These are phyloP conservation scores for Wallacemonas sp. DNA, from an alignment of 208 protist genomes.

Conservation along the genomic window DNA sequence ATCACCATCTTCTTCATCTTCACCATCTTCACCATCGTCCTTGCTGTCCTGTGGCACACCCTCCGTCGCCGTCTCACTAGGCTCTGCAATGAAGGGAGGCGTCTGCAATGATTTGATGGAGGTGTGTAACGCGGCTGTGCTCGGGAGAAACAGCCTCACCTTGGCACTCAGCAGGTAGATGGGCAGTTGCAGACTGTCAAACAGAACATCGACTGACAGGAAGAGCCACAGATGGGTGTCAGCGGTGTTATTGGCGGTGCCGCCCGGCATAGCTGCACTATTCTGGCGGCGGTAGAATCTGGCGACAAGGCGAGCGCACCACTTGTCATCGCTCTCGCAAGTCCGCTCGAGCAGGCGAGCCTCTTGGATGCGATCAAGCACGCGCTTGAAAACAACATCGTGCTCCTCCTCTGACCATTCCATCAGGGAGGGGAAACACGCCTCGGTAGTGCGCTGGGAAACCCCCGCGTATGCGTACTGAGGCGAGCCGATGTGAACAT, in stretches of 20 bases:
- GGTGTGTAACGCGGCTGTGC: background rate
- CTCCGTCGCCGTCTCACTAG: slow-evolving; percentile 2
- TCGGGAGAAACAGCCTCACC: slow-evolving; percentile 44
- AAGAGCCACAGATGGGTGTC: slow-evolving; percentile 33
- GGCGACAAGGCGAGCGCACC: slow-evolving; percentile 35
- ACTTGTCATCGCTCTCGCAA: slow-evolving; percentile 20
- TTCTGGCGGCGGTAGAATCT: slow-evolving; percentile 13
- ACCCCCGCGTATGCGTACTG: slow-evolving; percentile 51
- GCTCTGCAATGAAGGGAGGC: slow-evolving; percentile 33
- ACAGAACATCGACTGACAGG: slow-evolving; percentile 73
- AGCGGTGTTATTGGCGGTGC: background rate
- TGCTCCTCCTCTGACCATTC: slow-evolving; percentile 71
- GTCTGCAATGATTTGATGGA: slow-evolving; percentile 10
- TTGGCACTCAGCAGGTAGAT: slow-evolving; percentile 79
- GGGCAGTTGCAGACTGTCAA: slow-evolving; percentile 62
- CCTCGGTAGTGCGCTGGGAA: slow-evolving; percentile 74
- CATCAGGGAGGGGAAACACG: slow-evolving; percentile 76
- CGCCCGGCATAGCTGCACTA: background rate
- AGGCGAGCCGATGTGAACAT: background rate
- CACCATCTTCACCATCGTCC: slow-evolving; percentile 10
- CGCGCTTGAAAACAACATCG: slow-evolving; percentile 36
- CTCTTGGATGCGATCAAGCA: slow-evolving; percentile 47
- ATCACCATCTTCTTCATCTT: slow-evolving; percentile 25
- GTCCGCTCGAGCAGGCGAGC: slow-evolving; percentile 54
- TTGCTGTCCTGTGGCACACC: background rate